A percentile compares a stretch with the other conserved stretches of the same genome.
These are phyloP conservation scores for Russula foetens DNA, from an alignment of 768 basidiomycete genomes.

Conservation along the genomic window DNA sequence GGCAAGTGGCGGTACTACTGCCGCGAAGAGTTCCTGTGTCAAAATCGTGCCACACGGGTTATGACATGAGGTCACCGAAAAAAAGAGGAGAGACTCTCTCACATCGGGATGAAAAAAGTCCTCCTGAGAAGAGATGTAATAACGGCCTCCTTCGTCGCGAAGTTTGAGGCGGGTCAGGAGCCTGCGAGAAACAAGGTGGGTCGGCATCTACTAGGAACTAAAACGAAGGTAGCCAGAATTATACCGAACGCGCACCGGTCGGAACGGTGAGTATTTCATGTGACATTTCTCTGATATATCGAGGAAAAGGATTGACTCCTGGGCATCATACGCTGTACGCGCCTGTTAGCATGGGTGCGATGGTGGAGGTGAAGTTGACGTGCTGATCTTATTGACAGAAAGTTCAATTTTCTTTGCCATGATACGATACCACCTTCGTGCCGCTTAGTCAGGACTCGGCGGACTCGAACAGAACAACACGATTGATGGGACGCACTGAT, in stretches of 20 bases:
- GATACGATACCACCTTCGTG: neutral
- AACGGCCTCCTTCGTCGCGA: conserved; percentile 26
- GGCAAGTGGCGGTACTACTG: conserved; percentile 36
- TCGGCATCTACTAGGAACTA: neutral
- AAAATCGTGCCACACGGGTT: neutral
- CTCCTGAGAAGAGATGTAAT: conserved; percentile 40
- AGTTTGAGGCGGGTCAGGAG: conserved; percentile 41
- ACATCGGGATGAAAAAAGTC: conserved; percentile 53
- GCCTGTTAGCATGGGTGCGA: neutral
- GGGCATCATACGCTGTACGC: conserved; percentile 40
- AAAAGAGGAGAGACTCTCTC: neutral
- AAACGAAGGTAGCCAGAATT: conserved; percentile 21
- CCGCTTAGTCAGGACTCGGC: neutral
- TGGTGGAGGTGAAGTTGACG: neutral
- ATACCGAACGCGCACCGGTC: conserved; percentile 40
- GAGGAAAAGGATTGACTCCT: conserved; percentile 35
- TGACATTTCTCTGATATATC: conserved; percentile 49
- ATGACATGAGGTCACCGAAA: neutral
- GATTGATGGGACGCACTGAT: conserved; percentile 38
- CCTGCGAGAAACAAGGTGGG: neutral
- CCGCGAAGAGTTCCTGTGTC: conserved; percentile 37
- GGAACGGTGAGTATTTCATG: conserved; percentile 39
- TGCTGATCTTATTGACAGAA: neutral
- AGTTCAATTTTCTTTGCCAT: neutral
- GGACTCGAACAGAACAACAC: neutral